phyloP scores from a whole-genome alignment of 1,284 basidiomycete species.

The Mycena citricolor region DNA sequence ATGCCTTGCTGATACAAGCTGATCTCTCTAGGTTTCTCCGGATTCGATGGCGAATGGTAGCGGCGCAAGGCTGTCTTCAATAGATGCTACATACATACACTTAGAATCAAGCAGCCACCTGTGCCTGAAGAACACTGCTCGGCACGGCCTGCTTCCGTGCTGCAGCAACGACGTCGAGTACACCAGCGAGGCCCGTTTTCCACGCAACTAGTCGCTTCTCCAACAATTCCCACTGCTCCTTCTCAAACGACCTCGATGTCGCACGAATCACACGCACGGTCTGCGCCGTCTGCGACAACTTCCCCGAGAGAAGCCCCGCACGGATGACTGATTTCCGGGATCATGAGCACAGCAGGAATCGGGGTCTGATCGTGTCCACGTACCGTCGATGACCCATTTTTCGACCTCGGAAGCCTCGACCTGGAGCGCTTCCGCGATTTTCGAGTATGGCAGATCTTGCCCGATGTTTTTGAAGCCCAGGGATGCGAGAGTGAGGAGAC shows the following conservation, averaged over 20 bases:
- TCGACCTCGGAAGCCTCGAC: slow-evolving; percentile 76
- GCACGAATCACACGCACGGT: slow-evolving; percentile 78
- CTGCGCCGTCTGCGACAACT: slow-evolving; percentile 82
- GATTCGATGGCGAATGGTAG: slow-evolving; percentile 82
- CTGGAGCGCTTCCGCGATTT: slow-evolving; percentile 69
- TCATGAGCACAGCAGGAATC: slow-evolving; percentile 12
- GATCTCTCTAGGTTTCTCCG: slow-evolving; percentile 63
- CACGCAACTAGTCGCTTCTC: slow-evolving; percentile 79
- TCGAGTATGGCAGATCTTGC: slow-evolving; percentile 73
- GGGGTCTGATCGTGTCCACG: slow-evolving; percentile 28
- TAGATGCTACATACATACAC: slow-evolving; percentile 11
- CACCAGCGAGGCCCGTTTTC: slow-evolving; percentile 70
- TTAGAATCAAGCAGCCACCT: slow-evolving; percentile 24
- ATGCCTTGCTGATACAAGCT: slow-evolving; percentile 5
- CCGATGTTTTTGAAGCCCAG: slow-evolving; percentile 78
- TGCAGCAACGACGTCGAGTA: slow-evolving; percentile 66
- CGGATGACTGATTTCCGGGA: slow-evolving; percentile 68
- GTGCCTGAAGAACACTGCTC: slow-evolving; percentile 29
- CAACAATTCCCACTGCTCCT: slow-evolving; percentile 80
- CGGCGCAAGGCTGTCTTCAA: slow-evolving; percentile 3
- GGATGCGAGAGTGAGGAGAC: slow-evolving; percentile 77
- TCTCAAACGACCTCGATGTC: slow-evolving; percentile 76
- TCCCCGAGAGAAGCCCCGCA: slow-evolving; percentile 77
- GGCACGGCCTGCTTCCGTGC: slow-evolving; percentile 52
- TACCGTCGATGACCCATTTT: slow-evolving; percentile 91